These are phyloP conservation scores for Alternaria triticina DNA, from an alignment of 2,329 filamentous ascomycete genomes.

Conservation along the genomic window DNA sequence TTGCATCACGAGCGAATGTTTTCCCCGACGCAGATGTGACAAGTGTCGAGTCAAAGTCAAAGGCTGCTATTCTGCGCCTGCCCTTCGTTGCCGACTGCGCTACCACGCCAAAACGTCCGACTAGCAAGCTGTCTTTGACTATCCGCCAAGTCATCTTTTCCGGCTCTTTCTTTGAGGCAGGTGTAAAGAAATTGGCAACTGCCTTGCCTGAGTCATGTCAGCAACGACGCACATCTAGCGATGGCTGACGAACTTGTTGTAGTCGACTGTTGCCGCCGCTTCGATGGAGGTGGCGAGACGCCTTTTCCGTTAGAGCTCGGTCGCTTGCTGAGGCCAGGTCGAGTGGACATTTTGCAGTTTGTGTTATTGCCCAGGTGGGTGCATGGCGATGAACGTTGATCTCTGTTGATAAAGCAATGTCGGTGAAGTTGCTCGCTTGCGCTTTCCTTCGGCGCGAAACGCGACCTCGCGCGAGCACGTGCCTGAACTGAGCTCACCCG, in stretches of 20 bases:
- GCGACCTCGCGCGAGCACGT: conserved; percentile 44
- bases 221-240: not conserved
- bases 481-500: conserved; percentile 4
- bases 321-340: conserved; percentile 41
- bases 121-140: conserved; percentile 73
- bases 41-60: conserved; percentile 76
- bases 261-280: conserved; percentile 61
- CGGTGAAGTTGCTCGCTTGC: conserved; percentile 14
- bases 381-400: conserved; percentile 1
- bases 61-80: conserved; percentile 44
- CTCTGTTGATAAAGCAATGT: conserved; percentile 4
- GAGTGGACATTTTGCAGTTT: conserved; percentile 24
- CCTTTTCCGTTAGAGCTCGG: conserved; percentile 48
- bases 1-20: conserved; percentile 71
- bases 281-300: conserved; percentile 65
- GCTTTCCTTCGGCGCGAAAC: conserved; percentile 25
- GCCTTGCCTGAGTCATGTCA: conserved; percentile 62
- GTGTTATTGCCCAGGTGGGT: not conserved
- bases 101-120: conserved; percentile 72
- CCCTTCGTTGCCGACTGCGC: conserved; percentile 18
- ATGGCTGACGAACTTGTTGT: conserved; percentile 58
- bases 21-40: conserved; percentile 82
- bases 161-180: conserved; percentile 81
- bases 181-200: conserved; percentile 87
- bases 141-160: conserved; percentile 74